Evolutionary conservation across 2,329 filamentous ascomycete species (phyloP).

Genomic region (Penicillium sp.): DNA sequence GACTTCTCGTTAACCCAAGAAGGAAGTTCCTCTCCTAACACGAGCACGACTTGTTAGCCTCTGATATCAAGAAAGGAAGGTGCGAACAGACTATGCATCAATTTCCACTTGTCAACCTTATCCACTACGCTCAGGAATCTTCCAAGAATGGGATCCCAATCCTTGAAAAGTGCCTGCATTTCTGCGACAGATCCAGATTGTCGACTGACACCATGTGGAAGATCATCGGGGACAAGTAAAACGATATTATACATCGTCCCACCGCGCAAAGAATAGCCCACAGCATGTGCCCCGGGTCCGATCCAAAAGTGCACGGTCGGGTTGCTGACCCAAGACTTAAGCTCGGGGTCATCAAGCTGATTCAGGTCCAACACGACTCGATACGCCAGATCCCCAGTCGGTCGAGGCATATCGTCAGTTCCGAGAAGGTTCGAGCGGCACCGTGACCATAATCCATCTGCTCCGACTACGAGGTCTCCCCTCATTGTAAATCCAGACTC

Average conservation of each 20-base stretch:
- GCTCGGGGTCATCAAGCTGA: not conserved
- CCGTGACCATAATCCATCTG: not conserved
- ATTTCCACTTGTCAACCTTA: conserved; percentile 59
- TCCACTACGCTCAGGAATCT: not conserved
- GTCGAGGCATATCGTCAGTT: not conserved
- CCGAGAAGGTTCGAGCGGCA: not conserved
- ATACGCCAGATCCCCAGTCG: not conserved
- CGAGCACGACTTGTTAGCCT: not conserved
- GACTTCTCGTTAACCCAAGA: conserved; percentile 43
- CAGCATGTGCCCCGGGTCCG: conserved; percentile 53
- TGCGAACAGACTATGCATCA: conserved; percentile 43
- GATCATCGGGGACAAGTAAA: conserved; percentile 55
- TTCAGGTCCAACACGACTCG: not conserved
- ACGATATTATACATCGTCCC: conserved; percentile 59
- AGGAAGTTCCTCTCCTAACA: not conserved
- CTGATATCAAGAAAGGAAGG: not conserved
- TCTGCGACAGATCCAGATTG: conserved; percentile 50
- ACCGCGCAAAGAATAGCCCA: conserved; percentile 51
- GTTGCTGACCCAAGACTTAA: not conserved
- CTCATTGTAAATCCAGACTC: not conserved
- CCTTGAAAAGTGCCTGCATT: conserved; percentile 51
- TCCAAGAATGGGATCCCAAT: conserved; percentile 53
- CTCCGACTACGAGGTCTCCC: not conserved
- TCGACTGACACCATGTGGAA: conserved; percentile 47
- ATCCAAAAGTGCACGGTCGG: conserved; percentile 52